Conservation (phyloP, 1,284 basidiomycete genomes). For the Trametes polyzona region DNA sequence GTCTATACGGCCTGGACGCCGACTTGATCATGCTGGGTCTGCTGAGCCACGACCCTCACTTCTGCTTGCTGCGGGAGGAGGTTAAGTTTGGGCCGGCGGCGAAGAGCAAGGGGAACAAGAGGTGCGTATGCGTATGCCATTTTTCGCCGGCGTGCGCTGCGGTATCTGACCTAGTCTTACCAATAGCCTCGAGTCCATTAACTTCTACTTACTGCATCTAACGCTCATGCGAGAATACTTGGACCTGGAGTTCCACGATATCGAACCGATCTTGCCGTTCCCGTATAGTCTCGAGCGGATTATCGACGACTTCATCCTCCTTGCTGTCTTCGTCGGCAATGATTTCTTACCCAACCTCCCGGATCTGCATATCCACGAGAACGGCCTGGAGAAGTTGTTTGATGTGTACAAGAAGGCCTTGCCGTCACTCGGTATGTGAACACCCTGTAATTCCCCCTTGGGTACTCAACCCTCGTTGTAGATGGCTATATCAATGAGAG, state of each 20-base stretch:
- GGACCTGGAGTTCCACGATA: slow-evolving; percentile 89
- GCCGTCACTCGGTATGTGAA: slow-evolving; percentile 70
- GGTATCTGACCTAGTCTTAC: not conserved
- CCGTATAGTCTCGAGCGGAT: slow-evolving; percentile 87
- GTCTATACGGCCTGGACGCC: slow-evolving; percentile 97
- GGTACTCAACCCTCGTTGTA: slow-evolving; percentile 28
- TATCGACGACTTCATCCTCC: slow-evolving; percentile 97
- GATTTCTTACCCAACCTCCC: slow-evolving; percentile 97
- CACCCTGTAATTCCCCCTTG: not conserved
- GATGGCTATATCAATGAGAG: slow-evolving; percentile 95
- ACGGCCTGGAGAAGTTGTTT: slow-evolving; percentile 91
- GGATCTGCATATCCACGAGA: slow-evolving; percentile 97
- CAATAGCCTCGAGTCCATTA: slow-evolving; percentile 80
- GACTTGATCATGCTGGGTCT: slow-evolving; percentile 99
- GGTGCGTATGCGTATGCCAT: slow-evolving; percentile 47
- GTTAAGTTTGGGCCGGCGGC: slow-evolving; percentile 93
- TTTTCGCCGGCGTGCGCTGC: not conserved
- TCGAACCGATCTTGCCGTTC: slow-evolving; percentile 65
- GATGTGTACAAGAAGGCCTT: slow-evolving; percentile 94
- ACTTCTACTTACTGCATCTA: slow-evolving; percentile 94
- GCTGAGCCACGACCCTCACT: slow-evolving; percentile 98
- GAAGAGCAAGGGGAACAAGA: slow-evolving; percentile 70
- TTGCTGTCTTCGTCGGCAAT: slow-evolving; percentile 97
- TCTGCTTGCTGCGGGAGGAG: slow-evolving; percentile 96
- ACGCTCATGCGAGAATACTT: slow-evolving; percentile 97